A percentile compares a stretch with the other conserved stretches of the same genome.
Conservation (phyloP, 1,139 yeast species). For the Hyphopichia khmerensis region DNA sequence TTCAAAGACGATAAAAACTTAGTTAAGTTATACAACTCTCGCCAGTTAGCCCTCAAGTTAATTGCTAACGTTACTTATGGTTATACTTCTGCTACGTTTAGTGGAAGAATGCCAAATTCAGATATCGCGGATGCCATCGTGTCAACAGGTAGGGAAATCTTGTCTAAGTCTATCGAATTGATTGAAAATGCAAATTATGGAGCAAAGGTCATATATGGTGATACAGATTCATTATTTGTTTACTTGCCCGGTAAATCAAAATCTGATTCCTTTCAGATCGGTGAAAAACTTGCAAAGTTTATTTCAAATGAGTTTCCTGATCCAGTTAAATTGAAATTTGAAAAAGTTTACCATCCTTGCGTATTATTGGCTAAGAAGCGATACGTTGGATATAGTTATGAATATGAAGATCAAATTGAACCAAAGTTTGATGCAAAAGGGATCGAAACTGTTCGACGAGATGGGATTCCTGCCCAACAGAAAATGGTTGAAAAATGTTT, state of each 20-base stretch:
- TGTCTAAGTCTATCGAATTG: conserved; percentile 64
- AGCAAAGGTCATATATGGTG: conserved; percentile 94
- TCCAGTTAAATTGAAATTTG: conserved; percentile 83
- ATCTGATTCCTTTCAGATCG: conserved; percentile 75
- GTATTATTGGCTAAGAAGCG: conserved; percentile 82
- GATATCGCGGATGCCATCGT: conserved; percentile 95
- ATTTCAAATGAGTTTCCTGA: conserved; percentile 73
- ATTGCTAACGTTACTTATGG: conserved; percentile 97
- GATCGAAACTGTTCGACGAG: conserved; percentile 89
- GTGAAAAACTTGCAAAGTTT: conserved; percentile 62
- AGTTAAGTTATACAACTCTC: conserved; percentile 61
- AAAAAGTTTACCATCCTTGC: conserved; percentile 88
- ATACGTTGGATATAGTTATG: conserved; percentile 83
- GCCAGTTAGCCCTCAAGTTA: conserved; percentile 83
- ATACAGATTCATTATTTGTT: conserved; percentile 90
- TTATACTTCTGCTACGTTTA: conserved; percentile 88
- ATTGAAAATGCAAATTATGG: conserved; percentile 74
- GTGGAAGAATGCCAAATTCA: conserved; percentile 96
- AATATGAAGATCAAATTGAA: conserved; percentile 46
- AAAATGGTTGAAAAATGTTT: conserved; percentile 73
- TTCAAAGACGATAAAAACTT: conserved; percentile 46
- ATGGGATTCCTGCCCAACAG: conserved; percentile 91
- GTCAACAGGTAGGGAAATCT: conserved; percentile 82
- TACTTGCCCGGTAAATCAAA: conserved; percentile 81
- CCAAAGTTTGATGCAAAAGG: conserved; percentile 95